phyloP scores from a whole-genome alignment of 345 rosid genomes.

The Schrenkiella parvula region DNA sequence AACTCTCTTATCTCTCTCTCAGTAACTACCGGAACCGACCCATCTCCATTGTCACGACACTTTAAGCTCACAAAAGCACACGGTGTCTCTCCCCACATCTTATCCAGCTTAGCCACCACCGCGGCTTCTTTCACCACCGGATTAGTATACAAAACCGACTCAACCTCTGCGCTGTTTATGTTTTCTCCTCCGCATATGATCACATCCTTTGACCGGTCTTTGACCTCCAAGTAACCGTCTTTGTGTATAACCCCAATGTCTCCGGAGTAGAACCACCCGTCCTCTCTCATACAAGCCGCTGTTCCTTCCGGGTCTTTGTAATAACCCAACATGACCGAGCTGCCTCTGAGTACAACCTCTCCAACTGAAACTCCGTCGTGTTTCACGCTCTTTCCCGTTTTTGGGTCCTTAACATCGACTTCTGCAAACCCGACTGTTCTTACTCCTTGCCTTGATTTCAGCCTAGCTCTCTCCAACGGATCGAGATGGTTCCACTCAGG shows the following conservation, averaged over 20 bases:
- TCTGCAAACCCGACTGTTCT: conserved; percentile 35
- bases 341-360: conserved; percentile 51
- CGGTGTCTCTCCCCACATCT: conserved; percentile 67
- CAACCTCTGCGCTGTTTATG: conserved; percentile 48
- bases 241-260: conserved; percentile 57
- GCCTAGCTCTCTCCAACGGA: conserved; percentile 32
- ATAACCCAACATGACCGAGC: conserved; percentile 56
- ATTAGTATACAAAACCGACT: conserved; percentile 52
- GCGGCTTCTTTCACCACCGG: conserved; percentile 61
- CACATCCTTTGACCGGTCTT: conserved; percentile 63
- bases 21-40: not conserved
- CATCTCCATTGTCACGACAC: not conserved
- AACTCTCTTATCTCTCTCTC: conserved; percentile 50
- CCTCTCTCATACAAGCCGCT: conserved; percentile 36
- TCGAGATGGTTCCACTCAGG: conserved; percentile 44
- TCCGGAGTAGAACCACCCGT: conserved; percentile 60
- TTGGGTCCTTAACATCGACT: conserved; percentile 41
- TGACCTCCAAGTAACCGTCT: conserved; percentile 57
- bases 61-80: conserved; percentile 68
- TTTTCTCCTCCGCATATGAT: conserved; percentile 69
- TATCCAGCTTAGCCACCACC: conserved; percentile 55
- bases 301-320: conserved; percentile 50
- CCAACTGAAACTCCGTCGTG: conserved; percentile 49
- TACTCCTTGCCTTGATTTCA: conserved; percentile 60
- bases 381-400: conserved; percentile 41